Evolutionary conservation across 1,284 basidiomycete species (phyloP).

Genomic region (Leccinum angustisporum): DNA sequence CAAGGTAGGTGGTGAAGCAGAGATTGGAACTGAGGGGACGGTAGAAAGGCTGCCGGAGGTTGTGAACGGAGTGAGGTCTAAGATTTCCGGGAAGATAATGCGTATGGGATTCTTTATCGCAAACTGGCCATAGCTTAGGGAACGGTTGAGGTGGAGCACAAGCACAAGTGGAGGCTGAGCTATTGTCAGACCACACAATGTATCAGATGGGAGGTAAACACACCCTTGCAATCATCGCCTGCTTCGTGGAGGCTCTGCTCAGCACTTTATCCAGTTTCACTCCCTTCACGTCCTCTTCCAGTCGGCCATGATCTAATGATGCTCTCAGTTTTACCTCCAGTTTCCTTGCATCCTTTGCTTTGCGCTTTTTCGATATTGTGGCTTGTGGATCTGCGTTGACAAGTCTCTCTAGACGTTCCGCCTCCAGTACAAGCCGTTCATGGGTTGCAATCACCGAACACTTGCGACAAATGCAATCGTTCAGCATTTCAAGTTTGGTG

Average conservation of each 20-base stretch:
- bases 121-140: conserved; percentile 73
- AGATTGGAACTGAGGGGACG: conserved; percentile 64
- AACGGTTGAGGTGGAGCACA: conserved; percentile 85
- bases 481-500: conserved; percentile 77
- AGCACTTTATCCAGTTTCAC: conserved; percentile 73
- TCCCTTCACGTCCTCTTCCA: conserved; percentile 78
- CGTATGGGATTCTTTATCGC: conserved; percentile 79
- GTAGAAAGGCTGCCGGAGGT: conserved; percentile 75
- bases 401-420: conserved; percentile 51
- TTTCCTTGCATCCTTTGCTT: conserved; percentile 66
- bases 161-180: conserved; percentile 77
- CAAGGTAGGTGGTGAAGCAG: conserved; percentile 48
- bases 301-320: conserved; percentile 70
- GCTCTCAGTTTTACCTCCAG: conserved; percentile 58
- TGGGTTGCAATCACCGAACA: conserved; percentile 78
- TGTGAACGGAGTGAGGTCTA: conserved; percentile 83
- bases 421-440: conserved; percentile 55
- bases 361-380: conserved; percentile 68
- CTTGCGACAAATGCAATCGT: conserved; percentile 82
- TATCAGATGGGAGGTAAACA: conserved; percentile 15
- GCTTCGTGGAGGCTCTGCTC: conserved; percentile 78
- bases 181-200: conserved; percentile 17
- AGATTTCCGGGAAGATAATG: conserved; percentile 80
- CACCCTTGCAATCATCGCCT: conserved; percentile 84
- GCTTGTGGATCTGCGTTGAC: conserved; percentile 41